Percentiles rank a stretch among this genome's conserved stretches.
phyloP scores from a whole-genome alignment of 495 filamentous ascomycete genomes.

The Gamarada debralockiae region DNA sequence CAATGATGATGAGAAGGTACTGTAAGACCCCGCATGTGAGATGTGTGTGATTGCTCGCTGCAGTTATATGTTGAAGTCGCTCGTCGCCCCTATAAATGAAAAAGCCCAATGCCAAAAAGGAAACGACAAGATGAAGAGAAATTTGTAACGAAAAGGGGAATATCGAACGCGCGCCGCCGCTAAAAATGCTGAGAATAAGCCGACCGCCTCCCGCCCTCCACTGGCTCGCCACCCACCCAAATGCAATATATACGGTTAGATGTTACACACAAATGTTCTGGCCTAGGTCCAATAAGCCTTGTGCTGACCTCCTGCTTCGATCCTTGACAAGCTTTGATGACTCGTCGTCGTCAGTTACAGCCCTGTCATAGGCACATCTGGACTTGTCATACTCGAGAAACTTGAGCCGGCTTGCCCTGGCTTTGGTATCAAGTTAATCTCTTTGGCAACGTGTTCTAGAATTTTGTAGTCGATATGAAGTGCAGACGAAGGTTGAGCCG shows the following conservation, averaged over 20 bases:
- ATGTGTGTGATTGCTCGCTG: conserved; percentile 3
- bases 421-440: conserved; percentile 17
- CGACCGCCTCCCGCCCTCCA: conserved; percentile 4
- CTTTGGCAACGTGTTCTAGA: conserved; percentile 39
- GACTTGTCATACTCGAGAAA: conserved; percentile 36
- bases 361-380: conserved; percentile 10
- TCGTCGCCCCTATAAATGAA: background rate
- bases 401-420: conserved; percentile 28
- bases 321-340: background rate
- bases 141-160: background rate
- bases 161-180: conserved; percentile 15
- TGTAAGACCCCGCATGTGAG: conserved; percentile 2
- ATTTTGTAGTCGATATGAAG: conserved; percentile 65
- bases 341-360: background rate
- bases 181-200: conserved; percentile 20
- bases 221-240: background rate
- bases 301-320: background rate
- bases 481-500: conserved; percentile 61
- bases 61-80: background rate
- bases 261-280: conserved; percentile 12
- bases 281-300: background rate
- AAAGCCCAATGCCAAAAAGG: background rate
- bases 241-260: conserved; percentile 22
- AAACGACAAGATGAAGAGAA: background rate
- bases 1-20: background rate